Evolutionary conservation across 768 basidiomycete species (phyloP).

Genomic region (Collybia mongolica): DNA sequence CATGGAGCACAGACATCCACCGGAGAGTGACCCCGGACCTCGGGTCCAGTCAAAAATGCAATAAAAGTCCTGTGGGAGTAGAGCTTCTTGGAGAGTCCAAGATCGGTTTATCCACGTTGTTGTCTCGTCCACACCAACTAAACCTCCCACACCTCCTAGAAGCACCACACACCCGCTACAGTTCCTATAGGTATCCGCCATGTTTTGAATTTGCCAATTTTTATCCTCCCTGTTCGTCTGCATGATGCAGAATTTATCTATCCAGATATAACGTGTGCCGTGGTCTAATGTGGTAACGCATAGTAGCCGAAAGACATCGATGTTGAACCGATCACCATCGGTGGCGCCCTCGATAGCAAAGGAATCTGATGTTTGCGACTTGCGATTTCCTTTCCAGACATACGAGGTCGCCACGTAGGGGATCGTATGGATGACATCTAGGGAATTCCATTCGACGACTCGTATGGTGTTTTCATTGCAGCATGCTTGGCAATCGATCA

Average conservation of each 20-base stretch:
- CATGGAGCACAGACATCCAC: no score
- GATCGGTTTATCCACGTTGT: slow-evolving; percentile 4
- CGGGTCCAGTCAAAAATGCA: neutral
- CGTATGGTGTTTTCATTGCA: no score
- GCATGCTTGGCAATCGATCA: no score
- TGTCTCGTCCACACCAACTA: neutral
- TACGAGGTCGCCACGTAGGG: no score
- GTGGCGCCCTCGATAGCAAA: no score
- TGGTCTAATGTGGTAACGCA: neutral
- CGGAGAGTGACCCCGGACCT: no score
- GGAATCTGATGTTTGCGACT: no score
- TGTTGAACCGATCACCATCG: no score
- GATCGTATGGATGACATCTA: no score
- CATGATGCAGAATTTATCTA: slow-evolving; percentile 3
- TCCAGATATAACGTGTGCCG: slow-evolving; percentile 1
- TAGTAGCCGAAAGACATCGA: no score
- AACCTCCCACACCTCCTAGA: neutral
- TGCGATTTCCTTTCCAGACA: no score
- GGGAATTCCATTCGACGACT: no score
- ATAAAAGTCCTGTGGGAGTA: neutral
- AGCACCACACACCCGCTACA: neutral
- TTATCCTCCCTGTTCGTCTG: slow-evolving; percentile 1
- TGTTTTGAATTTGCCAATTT: slow-evolving; percentile 1
- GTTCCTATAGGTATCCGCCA: neutral
- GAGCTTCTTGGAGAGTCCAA: slow-evolving; percentile 1